Base-by-base conservation (phyloP, 1,284 basidiomycete genomes). In the Blastosporella zonata region DNA sequence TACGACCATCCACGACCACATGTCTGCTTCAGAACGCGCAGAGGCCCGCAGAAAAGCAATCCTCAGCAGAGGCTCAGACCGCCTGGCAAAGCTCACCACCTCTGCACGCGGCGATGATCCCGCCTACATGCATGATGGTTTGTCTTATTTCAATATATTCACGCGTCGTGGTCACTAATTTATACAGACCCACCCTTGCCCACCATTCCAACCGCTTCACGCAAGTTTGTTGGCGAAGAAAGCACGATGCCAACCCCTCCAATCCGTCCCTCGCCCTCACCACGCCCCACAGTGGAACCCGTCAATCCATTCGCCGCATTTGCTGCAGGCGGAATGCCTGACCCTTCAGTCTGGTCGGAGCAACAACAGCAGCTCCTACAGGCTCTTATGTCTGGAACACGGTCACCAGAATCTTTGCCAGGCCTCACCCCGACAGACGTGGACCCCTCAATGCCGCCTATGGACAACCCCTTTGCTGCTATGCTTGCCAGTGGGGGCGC, bases 41-140 rank as follows among this genome's bases (percentile, higher is more conserved):
- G 85, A 86, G 66, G 87, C 87, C 13, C 77, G 87, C 39, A 68
- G 81, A 60, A 84, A 78, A 66, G 87, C 87, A 21, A 88, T 90
- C 47, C 75, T 89, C 18, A 73, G 72, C 53, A 72, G 86, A 49
- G 81, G 85, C 10, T 71, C 70, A 21, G 86, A 90, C 70, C 77
- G 87, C 48, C 77, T 90, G 20, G 79, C 82, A 33, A 88, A 82
- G 61, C 75, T 90, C 43, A 87, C 87, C 4, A 82, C 81, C 3
- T 83, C 83, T 5, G 87, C 84, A 17, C 71, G 87, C 45, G 86
- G 87, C 27, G 84, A 87, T 48, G 84, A 87, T 52, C 70, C 79
- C 4, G 72, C 74, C n/a, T 84, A 79, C 59, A 62, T 76, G 50
- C 73, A 75, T 55, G 71, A 78, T 46, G 77, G 84, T 84, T 51